These are phyloP conservation scores for Spencermartinsiella europaea DNA, from an alignment of 805 yeast species.

Conservation along the genomic window DNA sequence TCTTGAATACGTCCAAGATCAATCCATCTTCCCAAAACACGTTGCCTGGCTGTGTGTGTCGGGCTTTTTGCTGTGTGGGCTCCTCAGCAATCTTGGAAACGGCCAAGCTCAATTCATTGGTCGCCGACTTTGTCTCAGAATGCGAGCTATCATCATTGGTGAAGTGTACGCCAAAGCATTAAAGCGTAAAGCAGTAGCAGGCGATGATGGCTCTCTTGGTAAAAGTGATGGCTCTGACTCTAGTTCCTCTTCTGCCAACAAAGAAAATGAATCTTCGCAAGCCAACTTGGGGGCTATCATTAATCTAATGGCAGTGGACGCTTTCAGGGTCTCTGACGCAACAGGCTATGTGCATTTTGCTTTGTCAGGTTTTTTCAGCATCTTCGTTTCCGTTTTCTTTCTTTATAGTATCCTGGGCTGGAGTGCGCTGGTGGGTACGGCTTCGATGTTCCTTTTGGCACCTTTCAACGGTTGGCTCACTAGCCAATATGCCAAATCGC, in stretches of 20 bases:
- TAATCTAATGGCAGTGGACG: conserved; percentile 87
- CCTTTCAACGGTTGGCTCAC: conserved; percentile 72
- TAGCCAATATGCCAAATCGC: conserved; percentile 53
- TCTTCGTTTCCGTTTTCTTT: conserved; percentile 56
- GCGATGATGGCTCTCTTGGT: conserved; percentile 23
- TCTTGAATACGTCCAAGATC: conserved; percentile 76
- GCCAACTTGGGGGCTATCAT: conserved; percentile 82
- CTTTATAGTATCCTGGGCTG: conserved; percentile 72
- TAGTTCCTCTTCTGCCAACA: conserved; percentile 14
- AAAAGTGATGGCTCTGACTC: conserved; percentile 19
- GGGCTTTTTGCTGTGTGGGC: conserved; percentile 58
- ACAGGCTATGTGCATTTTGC: conserved; percentile 84
- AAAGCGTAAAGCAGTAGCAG: conserved; percentile 57
- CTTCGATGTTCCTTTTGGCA: conserved; percentile 51
- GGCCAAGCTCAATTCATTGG: conserved; percentile 85
- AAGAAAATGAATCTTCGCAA: conserved; percentile 13
- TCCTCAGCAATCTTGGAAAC: conserved; percentile 50
- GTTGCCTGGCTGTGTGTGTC: conserved; percentile 85
- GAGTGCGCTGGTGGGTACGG: conserved; percentile 78
- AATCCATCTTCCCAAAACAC: conserved; percentile 49
- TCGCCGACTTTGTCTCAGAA: conserved; percentile 82
- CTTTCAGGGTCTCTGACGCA: conserved; percentile 87
- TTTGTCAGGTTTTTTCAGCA: conserved; percentile 64
- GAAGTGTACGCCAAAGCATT: conserved; percentile 88
- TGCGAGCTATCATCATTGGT: conserved; percentile 82